Conservation (phyloP, 1,284 basidiomycete genomes). For the Ganoderma resinaceum region DNA sequence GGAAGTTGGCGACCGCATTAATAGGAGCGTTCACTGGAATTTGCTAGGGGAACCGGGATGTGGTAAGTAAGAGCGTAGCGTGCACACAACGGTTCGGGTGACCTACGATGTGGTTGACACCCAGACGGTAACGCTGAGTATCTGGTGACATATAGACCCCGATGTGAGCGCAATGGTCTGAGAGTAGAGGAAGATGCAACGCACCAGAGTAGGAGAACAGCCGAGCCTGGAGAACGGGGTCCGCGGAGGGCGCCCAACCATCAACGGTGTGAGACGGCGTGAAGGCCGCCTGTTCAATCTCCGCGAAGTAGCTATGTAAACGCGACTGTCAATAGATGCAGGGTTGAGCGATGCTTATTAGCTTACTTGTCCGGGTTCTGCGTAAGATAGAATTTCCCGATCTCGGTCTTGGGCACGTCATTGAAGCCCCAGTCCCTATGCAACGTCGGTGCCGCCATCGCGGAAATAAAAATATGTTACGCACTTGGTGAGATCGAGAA, state of each 20-base stretch:
- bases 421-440: conserved; percentile 41
- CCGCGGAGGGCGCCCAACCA: conserved; percentile 51
- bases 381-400: conserved; percentile 88
- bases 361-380: conserved; percentile 76
- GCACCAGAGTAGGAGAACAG: conserved; percentile 48
- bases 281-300: conserved; percentile 88
- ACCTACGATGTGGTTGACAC: conserved; percentile 45
- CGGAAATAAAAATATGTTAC: neutral
- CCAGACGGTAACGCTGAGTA: conserved; percentile 48
- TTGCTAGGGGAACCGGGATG: conserved; percentile 29
- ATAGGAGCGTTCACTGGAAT: conserved; percentile 40
- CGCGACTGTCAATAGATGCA: conserved; percentile 1
- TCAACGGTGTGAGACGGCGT: conserved; percentile 78
- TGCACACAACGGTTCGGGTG: neutral
- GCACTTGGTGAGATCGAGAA: conserved; percentile 88
- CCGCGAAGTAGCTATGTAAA: conserved; percentile 75
- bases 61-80: neutral
- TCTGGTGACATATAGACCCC: conserved; percentile 25
- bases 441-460: neutral
- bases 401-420: conserved; percentile 68
- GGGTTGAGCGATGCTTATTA: neutral
- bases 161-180: neutral
- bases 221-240: conserved; percentile 52
- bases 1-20: conserved; percentile 47
- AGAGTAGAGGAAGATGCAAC: conserved; percentile 1